Evolutionary conservation across 345 rosid genomes (phyloP), one percentile per base, ranked within the genome.

Genomic region (Kandelia obovata): DNA sequence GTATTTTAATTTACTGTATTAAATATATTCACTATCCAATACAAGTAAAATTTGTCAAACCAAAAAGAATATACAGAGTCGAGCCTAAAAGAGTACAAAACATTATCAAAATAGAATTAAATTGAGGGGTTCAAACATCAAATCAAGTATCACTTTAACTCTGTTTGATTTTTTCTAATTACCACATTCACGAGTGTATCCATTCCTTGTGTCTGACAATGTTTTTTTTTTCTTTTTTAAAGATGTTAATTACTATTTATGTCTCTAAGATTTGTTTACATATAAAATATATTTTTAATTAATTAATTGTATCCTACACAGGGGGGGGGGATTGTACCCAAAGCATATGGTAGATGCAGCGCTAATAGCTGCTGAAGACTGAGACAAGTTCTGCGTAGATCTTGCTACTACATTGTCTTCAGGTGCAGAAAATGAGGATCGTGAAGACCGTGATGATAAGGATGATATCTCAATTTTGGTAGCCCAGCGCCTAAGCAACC

Each of bases 241-340:
- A 32, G 21, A 20, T 3, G 15, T 25, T 58, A 58, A 16, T 16
- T 26, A 26, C 19, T 30, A 30, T 58, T 2, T 15, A 11, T 13
- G 23, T 28, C 11, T 28, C 2, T 0, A 4, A 21, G 0, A 21
- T 27, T 23, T 23, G 32, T 25, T 26, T 66, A 28, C 46, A 17
- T 20, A 49, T 10, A 8, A 15, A 53, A 7, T 5, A 6, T 16
- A 20, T 20, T n/a, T 13, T 16, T 7, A 13, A 19, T 5, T 6
- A 7, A 23, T 7, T 7, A 49, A 1, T 20, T 8, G 5, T 10
- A 25, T 68, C 11, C 17, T 2, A 9, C 43, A 35, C 72, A 77
- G 21, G 21, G 81, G 21, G 21, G 81, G 84, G n/a, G 77, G 79
- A 13, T 43, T 77, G 16, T 74, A 77, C 60, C 63, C 37, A 10